Evolutionary conservation across 2,329 filamentous ascomycete genomes (phyloP), one percentile per base, ranked within the genome.

Genomic region (Neopestalotiopsis rosae): DNA sequence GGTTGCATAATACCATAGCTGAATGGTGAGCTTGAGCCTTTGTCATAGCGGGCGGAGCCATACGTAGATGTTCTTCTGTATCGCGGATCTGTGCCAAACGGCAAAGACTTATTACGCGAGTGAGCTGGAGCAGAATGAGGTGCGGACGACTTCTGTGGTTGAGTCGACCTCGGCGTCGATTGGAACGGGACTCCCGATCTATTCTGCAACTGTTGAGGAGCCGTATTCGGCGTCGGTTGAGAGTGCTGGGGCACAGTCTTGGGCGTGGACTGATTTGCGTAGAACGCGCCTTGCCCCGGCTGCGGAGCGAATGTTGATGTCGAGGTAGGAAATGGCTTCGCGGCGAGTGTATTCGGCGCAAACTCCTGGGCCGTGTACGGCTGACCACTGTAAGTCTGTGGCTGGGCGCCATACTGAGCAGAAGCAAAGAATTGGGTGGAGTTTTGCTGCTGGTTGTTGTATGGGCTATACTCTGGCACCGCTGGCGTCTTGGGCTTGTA

Each of bases 361-460:
- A 83, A 82, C 59, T 79, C 78, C 28, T 83, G 81, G 4, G 77
- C 69, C 9, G 79, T 78, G 61, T 79, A 83, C 6, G 62, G 62
- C 24, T 45, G 45, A 17, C 45, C 45, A n/a, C 17, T 20, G 57
- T 32, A 61, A 10, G 32, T 61, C 65, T 49, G 45, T 17, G 17
- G 34, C 73, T 70, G 65, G 74, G 17, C 40, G 40, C 30, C 32
- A 9, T 62, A 20, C 13, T 62, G 59, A 6, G 59, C 17, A 38
- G 59, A 34, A 5, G n/a, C 34, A 38, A 38, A 62, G 9, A 34
- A n/a, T 40, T 62, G 59, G 32, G 9, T 20, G 14, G 13, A n/a
- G 2, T 17, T 14, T 38, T 17, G 59, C 40, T 61, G 52, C 34
- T 59, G 65, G n/a, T 56, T 64, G 59, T 67, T 20, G 32, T 76